Conservation (phyloP, 208 protist species). For the Leishmania turanica region DNA sequence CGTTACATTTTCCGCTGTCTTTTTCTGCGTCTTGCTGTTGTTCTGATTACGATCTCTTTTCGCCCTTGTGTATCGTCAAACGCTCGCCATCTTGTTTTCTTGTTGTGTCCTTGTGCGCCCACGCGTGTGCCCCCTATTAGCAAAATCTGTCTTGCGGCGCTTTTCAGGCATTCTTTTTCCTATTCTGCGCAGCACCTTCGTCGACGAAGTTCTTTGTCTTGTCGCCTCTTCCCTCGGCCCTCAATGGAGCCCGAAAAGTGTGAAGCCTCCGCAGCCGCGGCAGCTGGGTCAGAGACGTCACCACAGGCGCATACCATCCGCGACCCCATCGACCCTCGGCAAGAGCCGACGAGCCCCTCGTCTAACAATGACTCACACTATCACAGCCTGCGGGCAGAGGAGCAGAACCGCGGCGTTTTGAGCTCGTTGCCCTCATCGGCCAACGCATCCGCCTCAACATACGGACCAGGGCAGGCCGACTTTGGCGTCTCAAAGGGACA, state of each 20-base stretch:
- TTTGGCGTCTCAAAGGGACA: background rate
- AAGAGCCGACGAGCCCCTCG: constrained; percentile 1
- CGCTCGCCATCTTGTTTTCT: background rate
- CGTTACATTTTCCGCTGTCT: background rate
- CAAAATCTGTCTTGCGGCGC: background rate
- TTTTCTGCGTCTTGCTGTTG: background rate
- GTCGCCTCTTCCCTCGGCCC: background rate
- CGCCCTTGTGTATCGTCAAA: background rate
- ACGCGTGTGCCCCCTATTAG: background rate
- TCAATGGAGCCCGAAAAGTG: background rate
- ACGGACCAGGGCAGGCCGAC: background rate
- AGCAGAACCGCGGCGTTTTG: constrained; percentile 11
- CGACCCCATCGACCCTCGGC: constrained; percentile 8
- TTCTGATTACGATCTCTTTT: background rate
- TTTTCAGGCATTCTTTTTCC: background rate
- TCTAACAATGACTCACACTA: background rate
- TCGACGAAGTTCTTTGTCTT: background rate
- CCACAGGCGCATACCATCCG: constrained; percentile 1
- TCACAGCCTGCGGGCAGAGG: constrained; percentile 6
- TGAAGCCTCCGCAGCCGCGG: background rate
- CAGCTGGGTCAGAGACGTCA: background rate
- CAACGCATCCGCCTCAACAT: background rate
- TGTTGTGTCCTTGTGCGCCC: background rate
- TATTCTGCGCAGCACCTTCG: background rate
- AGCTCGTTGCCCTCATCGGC: constrained; percentile 1